A percentile compares a stretch with the other conserved stretches of the same genome.
phyloP scores from a whole-genome alignment of 331 rosid species.

The Telfairia occidentalis region DNA sequence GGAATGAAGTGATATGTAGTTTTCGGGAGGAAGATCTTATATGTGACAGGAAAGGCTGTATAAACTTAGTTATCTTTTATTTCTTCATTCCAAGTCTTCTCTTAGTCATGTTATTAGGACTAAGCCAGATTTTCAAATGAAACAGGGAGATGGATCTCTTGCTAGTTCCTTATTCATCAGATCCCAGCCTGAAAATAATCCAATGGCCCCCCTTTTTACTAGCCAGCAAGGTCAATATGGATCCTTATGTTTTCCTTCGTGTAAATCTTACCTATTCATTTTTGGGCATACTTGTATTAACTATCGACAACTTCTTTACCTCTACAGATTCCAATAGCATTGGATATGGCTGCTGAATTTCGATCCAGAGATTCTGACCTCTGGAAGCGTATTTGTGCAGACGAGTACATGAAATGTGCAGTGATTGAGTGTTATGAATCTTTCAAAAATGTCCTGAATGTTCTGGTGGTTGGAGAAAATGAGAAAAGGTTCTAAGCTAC shows the following conservation, averaged over 20 bases:
- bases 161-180: constrained; percentile 91
- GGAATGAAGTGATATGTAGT: constrained; percentile 96
- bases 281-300: constrained; percentile 10
- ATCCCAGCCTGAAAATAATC: constrained; percentile 70
- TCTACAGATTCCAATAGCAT: constrained; percentile 79
- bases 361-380: constrained; percentile 74
- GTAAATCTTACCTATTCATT: constrained; percentile 7
- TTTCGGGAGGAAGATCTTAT: constrained; percentile 97
- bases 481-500: constrained; percentile 62
- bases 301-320: constrained; percentile 22
- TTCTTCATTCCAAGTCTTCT: constrained; percentile 8
- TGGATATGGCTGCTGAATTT: constrained; percentile 95
- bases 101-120: constrained; percentile 15
- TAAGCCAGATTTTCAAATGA: constrained; percentile 22
- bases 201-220: constrained; percentile 99
- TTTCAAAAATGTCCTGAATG: constrained; percentile 50
- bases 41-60: constrained; percentile 60
- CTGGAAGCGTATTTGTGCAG: constrained; percentile 89
- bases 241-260: constrained; percentile 15
- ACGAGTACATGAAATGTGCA: constrained; percentile 96
- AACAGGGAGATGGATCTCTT: constrained; percentile 95
- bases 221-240: constrained; percentile 75
- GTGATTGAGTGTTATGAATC: constrained; percentile 92
- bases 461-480: constrained; percentile 73
- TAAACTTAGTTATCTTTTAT: constrained; percentile 8